Base-by-base conservation (phyloP, 768 basidiomycete species). In the Ramaria rubella region DNA sequence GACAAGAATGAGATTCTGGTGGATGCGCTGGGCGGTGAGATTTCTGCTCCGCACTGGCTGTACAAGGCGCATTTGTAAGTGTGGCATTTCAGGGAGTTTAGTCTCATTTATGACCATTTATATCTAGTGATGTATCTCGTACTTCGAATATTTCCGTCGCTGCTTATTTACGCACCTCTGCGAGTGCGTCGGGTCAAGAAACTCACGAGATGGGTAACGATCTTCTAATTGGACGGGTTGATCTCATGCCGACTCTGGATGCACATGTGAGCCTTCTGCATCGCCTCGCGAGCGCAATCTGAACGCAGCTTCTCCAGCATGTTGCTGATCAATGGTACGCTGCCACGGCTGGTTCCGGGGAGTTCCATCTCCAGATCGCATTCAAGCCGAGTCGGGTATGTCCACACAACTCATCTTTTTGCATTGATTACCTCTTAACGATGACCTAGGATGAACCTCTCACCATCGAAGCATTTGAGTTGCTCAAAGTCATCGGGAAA, bases 401-500 rank as follows among this genome's bases (percentile, higher is more conserved):
- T 52, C 11, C n/a, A 29, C 21, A 21, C 36, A 29, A 17, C 31
- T 34, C 12, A 17, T 45, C 6, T 31, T 19, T 12, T 14, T 19
- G 34, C 24, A 9, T 45, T 30, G 4, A 3, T 48, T 50, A 36
- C 23, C 24, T 46, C 44, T 40, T 29, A n/a, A 31, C 24, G 33
- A 48, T 36, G 52, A 38, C 45, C 2, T 63, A 63, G 58, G 60
- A 86, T 62, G 86, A 90, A 66, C 75, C 87, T 3, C 77, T 97
- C 46, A 91, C 92, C n/a, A 97, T 97, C 65, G 94, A 98, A 64
- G 86, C 86, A 3, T 98, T 99, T 67, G 95, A 99, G 59, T 75
- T 99, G 49, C 86, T 99, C 65, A 96, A 94, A 69, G 95, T 99
- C 44, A 95, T 99, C 58, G 94, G 95, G 19, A 97, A 97, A 72